Conservation (phyloP, 176 grass and related monocot genomes). For the Juncus inflexus region DNA sequence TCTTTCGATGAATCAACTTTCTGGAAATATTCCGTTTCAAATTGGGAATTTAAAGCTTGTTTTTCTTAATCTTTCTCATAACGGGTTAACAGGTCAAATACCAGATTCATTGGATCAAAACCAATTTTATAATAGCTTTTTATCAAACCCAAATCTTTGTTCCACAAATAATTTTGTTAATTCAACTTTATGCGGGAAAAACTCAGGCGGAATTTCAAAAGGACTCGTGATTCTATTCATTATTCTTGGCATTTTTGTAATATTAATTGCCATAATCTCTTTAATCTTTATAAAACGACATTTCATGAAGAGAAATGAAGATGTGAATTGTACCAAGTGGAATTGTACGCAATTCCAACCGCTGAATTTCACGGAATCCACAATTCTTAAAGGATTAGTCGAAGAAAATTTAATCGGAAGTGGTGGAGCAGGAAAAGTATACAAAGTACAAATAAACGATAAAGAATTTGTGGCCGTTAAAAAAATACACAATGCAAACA, state of each 20-base stretch:
- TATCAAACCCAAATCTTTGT: slow-evolving; percentile 32
- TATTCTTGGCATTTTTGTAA: background rate
- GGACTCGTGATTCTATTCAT: slow-evolving; percentile 19
- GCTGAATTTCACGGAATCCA: slow-evolving; percentile 14
- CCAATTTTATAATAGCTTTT: slow-evolving; percentile 12
- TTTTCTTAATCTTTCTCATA: slow-evolving; percentile 31
- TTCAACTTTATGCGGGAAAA: background rate
- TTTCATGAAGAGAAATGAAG: background rate
- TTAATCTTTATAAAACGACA: background rate
- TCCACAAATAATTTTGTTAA: background rate
- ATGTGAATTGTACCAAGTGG: background rate
- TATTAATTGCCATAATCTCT: background rate
- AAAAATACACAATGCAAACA: background rate
- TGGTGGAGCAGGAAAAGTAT: slow-evolving; percentile 38
- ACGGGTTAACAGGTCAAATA: slow-evolving; percentile 35
- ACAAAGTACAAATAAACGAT: slow-evolving; percentile 17
- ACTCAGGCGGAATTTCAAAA: background rate
- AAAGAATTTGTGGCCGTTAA: background rate
- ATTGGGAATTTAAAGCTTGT: background rate
- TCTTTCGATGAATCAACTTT: slow-evolving; percentile 34
- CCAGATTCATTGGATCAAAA: slow-evolving; percentile 4
- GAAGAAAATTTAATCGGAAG: slow-evolving; percentile 27
- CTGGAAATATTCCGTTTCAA: slow-evolving; percentile 9
- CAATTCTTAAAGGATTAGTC: background rate
- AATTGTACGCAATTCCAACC: slow-evolving; percentile 28